These are phyloP conservation scores for Dicorynia guianensis DNA, from an alignment of 306 rosid genomes.

Conservation along the genomic window DNA sequence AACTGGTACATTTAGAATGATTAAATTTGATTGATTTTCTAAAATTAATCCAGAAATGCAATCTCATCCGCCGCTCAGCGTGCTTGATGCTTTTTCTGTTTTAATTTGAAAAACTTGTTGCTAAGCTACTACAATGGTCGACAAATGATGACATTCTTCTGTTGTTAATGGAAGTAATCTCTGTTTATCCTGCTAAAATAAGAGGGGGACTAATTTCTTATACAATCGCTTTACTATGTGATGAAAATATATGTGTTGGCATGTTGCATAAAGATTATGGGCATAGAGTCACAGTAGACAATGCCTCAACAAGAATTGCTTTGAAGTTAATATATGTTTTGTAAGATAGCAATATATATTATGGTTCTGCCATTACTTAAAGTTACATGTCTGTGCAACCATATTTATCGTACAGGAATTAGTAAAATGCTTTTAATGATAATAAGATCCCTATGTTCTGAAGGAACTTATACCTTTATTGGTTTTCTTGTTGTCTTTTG, in stretches of 20 bases:
- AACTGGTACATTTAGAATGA: background rate
- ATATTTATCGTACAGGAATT: background rate
- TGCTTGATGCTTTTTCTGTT: background rate
- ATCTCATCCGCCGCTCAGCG: background rate
- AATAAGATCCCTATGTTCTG: background rate
- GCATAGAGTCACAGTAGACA: background rate
- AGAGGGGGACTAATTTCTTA: background rate
- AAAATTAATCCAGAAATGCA: background rate
- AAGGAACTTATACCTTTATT: background rate
- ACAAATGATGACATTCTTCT: background rate
- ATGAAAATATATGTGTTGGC: background rate
- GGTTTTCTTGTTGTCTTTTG: slow-evolving; percentile 16
- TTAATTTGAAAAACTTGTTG: background rate
- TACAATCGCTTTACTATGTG: background rate
- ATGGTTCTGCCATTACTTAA: slow-evolving; percentile 15
- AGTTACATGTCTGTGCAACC: background rate
- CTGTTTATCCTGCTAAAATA: background rate
- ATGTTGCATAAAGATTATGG: background rate
- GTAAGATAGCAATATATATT: background rate
- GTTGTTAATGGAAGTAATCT: background rate
- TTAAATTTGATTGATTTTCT: background rate
- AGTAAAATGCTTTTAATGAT: background rate
- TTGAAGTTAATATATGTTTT: background rate
- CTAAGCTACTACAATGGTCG: background rate
- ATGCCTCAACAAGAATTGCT: background rate